Evolutionary conservation across 768 basidiomycete genomes (phyloP), one percentile per base, ranked within the genome.

Genomic region (Podaxis carcinomalis): DNA sequence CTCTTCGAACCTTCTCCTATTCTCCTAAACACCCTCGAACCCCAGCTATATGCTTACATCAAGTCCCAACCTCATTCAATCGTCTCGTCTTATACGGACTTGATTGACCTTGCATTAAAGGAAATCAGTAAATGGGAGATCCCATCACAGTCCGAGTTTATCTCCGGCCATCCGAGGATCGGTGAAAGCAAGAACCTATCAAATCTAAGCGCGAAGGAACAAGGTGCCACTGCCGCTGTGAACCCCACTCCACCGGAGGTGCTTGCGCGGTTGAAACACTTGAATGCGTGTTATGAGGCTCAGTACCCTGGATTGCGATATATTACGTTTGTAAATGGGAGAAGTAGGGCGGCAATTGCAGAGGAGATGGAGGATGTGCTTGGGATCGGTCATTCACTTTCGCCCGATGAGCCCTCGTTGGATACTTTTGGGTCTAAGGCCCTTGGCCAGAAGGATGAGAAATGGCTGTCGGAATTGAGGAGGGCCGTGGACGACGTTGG

Each of bases 261-360:
- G 39, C 77, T 96, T 21, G 81, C 75, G 5, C 84, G 92, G 7
- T 80, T 97, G 16, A 80, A 71, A 35, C 83, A 90, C 65, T 81
- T 96, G 53, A 97, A 97, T 65, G 79, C 76, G 10, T 83, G 83
- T 64, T 96, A 95, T 68, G 92, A 95, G 69, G 75, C 69, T 28
- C 74, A 74, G 56, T 96, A 88, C 68, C 85, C 89, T 0, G 86
- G 89, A 2, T 70, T 97, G 64, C 81, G 90, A 19, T 96, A 93
- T 69, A 92, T 97, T 74, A 95, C 93, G 4, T 97, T 95, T 68
- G 95, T 96, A 42, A 93, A 94, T 68, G 92, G 92, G 36, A 82
- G 94, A 61, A 83, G 83, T 62, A 78, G 93, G 40, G 81, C 80
- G 36, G 80, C 72, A 50, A 87, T 97, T 65, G 87, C 84, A 40